Conservation (phyloP, 768 basidiomycete species). For the Ramaria sp. region DNA sequence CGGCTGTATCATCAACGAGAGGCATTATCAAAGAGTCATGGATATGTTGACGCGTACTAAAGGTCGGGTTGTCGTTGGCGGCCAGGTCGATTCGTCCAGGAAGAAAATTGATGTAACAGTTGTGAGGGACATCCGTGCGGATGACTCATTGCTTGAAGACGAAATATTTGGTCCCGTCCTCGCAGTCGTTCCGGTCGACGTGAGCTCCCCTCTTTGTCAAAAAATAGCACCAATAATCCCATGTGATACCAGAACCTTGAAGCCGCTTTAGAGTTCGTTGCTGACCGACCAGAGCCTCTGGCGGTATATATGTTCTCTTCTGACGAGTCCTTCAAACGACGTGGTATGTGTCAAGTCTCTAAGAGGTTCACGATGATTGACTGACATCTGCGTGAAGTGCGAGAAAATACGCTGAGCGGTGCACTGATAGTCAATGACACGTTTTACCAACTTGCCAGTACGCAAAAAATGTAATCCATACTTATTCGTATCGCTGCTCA, state of each 20-base stretch:
- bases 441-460: conserved; percentile 47
- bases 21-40: conserved; percentile 49
- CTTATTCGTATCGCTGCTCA: conserved; percentile 44
- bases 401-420: conserved; percentile 63
- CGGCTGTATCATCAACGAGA: conserved; percentile 40
- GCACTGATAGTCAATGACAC: conserved; percentile 63
- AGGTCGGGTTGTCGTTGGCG: conserved; percentile 57
- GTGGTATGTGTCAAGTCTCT: conserved; percentile 32
- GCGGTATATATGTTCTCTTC: conserved; percentile 70
- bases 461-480: conserved; percentile 22
- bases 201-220: conserved; percentile 13
- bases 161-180: conserved; percentile 82
- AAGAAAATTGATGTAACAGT: conserved; percentile 66
- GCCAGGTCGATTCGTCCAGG: conserved; percentile 42
- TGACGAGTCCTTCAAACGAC: conserved; percentile 46
- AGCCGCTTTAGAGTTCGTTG: conserved; percentile 57
- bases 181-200: conserved; percentile 56
- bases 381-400: conserved; percentile 31
- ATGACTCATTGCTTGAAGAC: conserved; percentile 70
- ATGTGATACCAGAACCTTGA: conserved; percentile 36
- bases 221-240: background rate
- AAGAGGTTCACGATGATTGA: background rate
- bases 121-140: conserved; percentile 47
- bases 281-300: conserved; percentile 59
- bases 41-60: conserved; percentile 52